These are phyloP conservation scores for Blastobotrys mokoenaii DNA, from an alignment of 805 yeast genomes.

Conservation along the genomic window DNA sequence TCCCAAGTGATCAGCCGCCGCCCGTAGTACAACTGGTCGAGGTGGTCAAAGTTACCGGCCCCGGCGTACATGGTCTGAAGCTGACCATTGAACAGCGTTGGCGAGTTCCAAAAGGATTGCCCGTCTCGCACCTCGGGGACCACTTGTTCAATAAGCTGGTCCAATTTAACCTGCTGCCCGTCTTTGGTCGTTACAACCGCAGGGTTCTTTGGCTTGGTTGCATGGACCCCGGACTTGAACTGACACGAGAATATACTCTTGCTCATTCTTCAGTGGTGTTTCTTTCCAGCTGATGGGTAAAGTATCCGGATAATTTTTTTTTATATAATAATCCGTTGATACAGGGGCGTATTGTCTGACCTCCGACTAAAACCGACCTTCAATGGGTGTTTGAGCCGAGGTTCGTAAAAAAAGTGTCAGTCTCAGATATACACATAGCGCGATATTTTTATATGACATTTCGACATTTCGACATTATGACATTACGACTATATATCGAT, in stretches of 20 bases:
- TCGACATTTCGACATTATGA: too few species aligned
- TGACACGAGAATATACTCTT: constrained; percentile 5
- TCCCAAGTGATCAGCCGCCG: constrained; percentile 56
- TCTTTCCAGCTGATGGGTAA: too few species aligned
- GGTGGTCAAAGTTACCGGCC: constrained; percentile 40
- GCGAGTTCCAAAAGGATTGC: constrained; percentile 49
- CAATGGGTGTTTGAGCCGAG: too few species aligned
- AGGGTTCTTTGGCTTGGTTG: constrained; percentile 22
- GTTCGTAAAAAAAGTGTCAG: too few species aligned
- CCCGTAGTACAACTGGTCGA: constrained; percentile 61
- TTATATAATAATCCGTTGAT: too few species aligned
- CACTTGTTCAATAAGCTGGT: constrained; percentile 27
- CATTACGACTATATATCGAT: too few species aligned
- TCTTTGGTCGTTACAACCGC: constrained; percentile 14
- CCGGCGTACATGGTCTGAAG: constrained; percentile 71
- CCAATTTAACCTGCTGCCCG: constrained; percentile 18
- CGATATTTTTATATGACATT: too few species aligned
- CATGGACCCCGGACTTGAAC: constrained; percentile 8
- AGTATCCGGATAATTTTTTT: too few species aligned
- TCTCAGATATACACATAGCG: too few species aligned
- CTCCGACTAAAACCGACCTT: too few species aligned
- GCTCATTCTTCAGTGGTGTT: neutral
- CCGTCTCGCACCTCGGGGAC: constrained; percentile 42
- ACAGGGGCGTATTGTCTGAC: too few species aligned
- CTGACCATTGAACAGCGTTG: constrained; percentile 60